Base-by-base conservation (phyloP, 2,329 filamentous ascomycete genomes). In the Diaporthe nobilis region DNA sequence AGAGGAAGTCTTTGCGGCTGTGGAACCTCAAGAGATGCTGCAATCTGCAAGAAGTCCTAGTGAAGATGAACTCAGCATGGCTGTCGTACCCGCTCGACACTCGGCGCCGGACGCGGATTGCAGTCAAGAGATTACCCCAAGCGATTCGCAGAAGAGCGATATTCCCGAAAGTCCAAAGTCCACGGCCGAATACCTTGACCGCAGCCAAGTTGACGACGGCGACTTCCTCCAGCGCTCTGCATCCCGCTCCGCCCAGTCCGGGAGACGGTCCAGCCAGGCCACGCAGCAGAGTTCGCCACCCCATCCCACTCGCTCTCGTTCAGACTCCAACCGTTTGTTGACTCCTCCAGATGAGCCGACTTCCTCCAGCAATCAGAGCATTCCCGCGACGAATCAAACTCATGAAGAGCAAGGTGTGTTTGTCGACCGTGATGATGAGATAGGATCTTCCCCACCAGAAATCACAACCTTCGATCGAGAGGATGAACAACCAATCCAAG, bases 331-430 rank as follows among this genome's bases (percentile, higher is more conserved):
- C 68, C 87, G 87, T 77, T 83, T 90, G 77, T 87, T 88, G 76
- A 90, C 88, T 55, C 71, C 71, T 73, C 89, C 89, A 72, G 89
- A 90, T 77, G 85, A 90, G 77, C 90, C 86, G 72, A 86, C 86
- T 22, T 86, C 86, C 49, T 77, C 75, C 39, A 73, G 70, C 65
- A 22, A 72, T 17, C 75, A 77, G 47, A 72, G 63, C 47, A 74
- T 60, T 60, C 47, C 57, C 44, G 73, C 63, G 20, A 51, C 22
- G 39, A 71, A 71, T 8, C 42, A 28, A 31, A 6, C 47, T 75
- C 74, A 61, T 12, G 67, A 74, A 37, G 47, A 49, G n/a, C 57
- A 49, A 22, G 39, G 28, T n/a, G 44, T 57, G 15, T 55, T 31
- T 15, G 37, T 25, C 17, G 53, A 57, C 22, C 15, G 71, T 60